Conservation (phyloP, 768 basidiomycete species). For the Cubamyces lactineus region DNA sequence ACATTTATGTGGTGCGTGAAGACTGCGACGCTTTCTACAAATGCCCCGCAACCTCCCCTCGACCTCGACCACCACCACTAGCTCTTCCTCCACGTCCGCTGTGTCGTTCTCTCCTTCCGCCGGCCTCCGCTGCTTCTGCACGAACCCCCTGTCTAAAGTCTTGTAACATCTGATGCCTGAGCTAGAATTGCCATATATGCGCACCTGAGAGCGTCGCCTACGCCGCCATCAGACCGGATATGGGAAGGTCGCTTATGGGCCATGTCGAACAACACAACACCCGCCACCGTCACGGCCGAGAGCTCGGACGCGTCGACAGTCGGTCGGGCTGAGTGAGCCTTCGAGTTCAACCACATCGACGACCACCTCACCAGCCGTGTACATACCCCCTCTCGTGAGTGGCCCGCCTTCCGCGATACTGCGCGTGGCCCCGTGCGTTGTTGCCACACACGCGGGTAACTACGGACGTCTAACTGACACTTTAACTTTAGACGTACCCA, state of each 20-base stretch:
- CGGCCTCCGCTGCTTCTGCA: too few relatives aligned
- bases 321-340: too few relatives aligned
- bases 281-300: neutral
- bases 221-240: slow-evolving; percentile 23
- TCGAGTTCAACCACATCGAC: too few relatives aligned
- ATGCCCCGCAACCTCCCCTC: too few relatives aligned
- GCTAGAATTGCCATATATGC: slow-evolving; percentile 10
- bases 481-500: slow-evolving; percentile 13
- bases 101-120: too few relatives aligned
- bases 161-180: neutral
- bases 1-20: too few relatives aligned
- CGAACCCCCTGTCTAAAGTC: too few relatives aligned
- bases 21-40: too few relatives aligned
- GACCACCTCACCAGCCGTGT: too few relatives aligned
- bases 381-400: neutral
- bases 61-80: too few relatives aligned
- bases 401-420: neutral
- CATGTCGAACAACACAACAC: neutral
- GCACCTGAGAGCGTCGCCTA: slow-evolving; percentile 16
- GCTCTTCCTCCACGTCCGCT: too few relatives aligned
- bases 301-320: too few relatives aligned
- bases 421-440: neutral
- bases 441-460: slow-evolving; percentile 13
- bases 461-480: slow-evolving; percentile 3
- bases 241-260: slow-evolving; percentile 10